phyloP scores from a whole-genome alignment of 2,329 filamentous ascomycete species.

The Trichoderma aggressivum region DNA sequence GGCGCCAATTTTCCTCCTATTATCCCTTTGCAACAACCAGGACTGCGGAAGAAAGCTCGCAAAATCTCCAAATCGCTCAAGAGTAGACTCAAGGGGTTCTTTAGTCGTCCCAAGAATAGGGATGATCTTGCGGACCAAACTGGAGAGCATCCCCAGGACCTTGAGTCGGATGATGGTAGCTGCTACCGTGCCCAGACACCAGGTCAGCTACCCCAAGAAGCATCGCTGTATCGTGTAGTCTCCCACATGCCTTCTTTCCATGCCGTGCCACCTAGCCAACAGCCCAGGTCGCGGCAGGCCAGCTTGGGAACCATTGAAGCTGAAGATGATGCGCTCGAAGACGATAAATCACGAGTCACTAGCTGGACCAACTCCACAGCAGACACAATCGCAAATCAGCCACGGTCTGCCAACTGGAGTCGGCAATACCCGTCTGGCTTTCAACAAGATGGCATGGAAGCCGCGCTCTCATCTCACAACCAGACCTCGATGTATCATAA shows the following conservation, averaged over 20 bases:
- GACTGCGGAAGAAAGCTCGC: constrained; percentile 51
- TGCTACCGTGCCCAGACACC: constrained; percentile 34
- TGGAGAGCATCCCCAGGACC: constrained; percentile 14
- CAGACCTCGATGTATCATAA: not conserved
- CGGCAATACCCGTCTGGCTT: constrained; percentile 62
- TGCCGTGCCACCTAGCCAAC: constrained; percentile 43
- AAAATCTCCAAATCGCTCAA: constrained; percentile 62
- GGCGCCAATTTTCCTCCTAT: constrained; percentile 22
- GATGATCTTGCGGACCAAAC: constrained; percentile 18
- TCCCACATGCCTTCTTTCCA: constrained; percentile 52
- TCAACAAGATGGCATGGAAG: constrained; percentile 51
- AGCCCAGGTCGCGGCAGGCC: constrained; percentile 50
- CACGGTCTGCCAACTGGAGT: constrained; percentile 42
- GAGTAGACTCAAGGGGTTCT: constrained; percentile 52
- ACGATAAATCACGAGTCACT: constrained; percentile 63
- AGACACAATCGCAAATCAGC: constrained; percentile 49
- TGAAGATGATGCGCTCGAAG: constrained; percentile 38
- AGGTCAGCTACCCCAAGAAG: constrained; percentile 33
- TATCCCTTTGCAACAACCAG: constrained; percentile 25
- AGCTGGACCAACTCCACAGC: constrained; percentile 68
- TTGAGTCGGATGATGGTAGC: constrained; percentile 29
- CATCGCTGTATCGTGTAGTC: constrained; percentile 46
- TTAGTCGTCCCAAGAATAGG: constrained; percentile 28
- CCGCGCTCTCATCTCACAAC: constrained; percentile 32
- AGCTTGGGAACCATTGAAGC: constrained; percentile 51